Base-by-base conservation (phyloP, 1,139 yeast genomes). In the Meyerozyma smithsonii region DNA sequence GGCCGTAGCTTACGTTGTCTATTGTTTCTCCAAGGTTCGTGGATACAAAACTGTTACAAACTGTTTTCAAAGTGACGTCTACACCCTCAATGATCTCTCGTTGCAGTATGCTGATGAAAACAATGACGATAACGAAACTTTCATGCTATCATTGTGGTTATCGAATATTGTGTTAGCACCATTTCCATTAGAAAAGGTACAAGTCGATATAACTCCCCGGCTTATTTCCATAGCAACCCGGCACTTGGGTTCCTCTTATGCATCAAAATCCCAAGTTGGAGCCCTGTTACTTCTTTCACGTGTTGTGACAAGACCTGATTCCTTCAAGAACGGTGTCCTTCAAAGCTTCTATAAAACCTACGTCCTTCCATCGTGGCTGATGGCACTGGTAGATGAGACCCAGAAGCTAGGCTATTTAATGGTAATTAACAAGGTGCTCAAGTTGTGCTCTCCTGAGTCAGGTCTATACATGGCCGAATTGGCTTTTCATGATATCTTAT, bases 161-260 rank as follows among this genome's bases (percentile, higher is more conserved):
- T 73, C 84, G 1, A 77, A 82, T 21, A 61, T 88, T 15, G 74
- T 80, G 0, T 61, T 85, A 26, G 79, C 81, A 0, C 97, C 97
- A 0, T 89, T 89, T 53, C 70, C 74, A 3, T 63, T 89, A 34
- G 60, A 56, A 1, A 53, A 62, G 0, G 62, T 83, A 35, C 64
- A 63, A 11, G 46, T 49, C 0, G 55, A 58, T 4, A 46, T 78
- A 10, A 62, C 70, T 2, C 39, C 47, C 0, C 40, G 59, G 6
- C 50, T 85, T 0, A 69, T 64, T 40, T 47, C 71, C 7, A 70
- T 73, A 3, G 19, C 47, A 15, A 34, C 37, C 2, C 61, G 61
- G 46, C 55, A 75, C 32, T 41, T 69, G 3, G 43, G 45, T 17
- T 54, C 50, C 28, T 38, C 48, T 12, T 50, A 50, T 28, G 59